These are phyloP conservation scores for Kodamaea laetipori DNA, from an alignment of 805 yeast species.

Conservation along the genomic window DNA sequence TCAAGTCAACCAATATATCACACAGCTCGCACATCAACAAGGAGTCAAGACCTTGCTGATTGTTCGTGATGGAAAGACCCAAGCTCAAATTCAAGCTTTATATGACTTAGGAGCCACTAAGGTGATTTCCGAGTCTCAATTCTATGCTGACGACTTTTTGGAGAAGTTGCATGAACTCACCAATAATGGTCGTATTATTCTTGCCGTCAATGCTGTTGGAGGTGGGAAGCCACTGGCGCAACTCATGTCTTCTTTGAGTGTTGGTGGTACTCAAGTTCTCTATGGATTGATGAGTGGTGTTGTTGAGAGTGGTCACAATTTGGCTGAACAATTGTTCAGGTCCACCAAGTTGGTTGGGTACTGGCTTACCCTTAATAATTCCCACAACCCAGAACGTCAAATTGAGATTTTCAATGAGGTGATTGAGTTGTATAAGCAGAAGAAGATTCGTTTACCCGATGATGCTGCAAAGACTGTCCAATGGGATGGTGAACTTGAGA, in stretches of 20 bases:
- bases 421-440: slow-evolving; percentile 49
- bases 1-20: slow-evolving; percentile 32
- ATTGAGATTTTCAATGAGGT: slow-evolving; percentile 55
- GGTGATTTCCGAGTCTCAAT: slow-evolving; percentile 31
- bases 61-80: slow-evolving; percentile 31
- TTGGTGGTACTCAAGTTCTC: slow-evolving; percentile 30
- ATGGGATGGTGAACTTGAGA: slow-evolving; percentile 3
- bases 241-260: slow-evolving; percentile 26
- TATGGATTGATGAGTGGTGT: slow-evolving; percentile 53
- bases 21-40: slow-evolving; percentile 27
- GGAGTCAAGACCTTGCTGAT: slow-evolving; percentile 32
- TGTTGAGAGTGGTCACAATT: too few species aligned
- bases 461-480: too few species aligned
- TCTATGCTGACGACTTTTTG: slow-evolving; percentile 20
- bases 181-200: slow-evolving; percentile 23
- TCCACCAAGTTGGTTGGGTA: too few species aligned
- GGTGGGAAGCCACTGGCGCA: slow-evolving; percentile 24
- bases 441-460: too few species aligned
- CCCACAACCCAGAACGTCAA: too few species aligned
- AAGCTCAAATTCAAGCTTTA: slow-evolving; percentile 25
- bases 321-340: too few species aligned
- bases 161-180: slow-evolving; percentile 18
- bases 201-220: slow-evolving; percentile 36
- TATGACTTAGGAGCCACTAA: slow-evolving; percentile 23
- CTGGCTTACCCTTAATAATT: too few species aligned